These are phyloP conservation scores for Cladophialophora exuberans DNA, from an alignment of 2,329 filamentous ascomycete species.

Conservation along the genomic window DNA sequence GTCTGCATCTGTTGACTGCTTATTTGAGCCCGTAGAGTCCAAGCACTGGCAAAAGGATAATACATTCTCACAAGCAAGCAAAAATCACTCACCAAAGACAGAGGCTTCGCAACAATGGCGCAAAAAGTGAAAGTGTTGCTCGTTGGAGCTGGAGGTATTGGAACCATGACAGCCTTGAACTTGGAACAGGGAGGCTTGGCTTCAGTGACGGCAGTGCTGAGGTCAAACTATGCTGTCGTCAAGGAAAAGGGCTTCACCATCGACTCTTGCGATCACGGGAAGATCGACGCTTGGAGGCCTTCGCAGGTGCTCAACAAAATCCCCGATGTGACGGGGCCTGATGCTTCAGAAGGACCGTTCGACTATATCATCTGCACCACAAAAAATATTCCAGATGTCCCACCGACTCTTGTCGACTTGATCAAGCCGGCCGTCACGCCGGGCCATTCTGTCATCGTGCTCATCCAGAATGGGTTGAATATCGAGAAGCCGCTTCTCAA, in stretches of 20 bases:
- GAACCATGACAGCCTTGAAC: slow-evolving; percentile 60
- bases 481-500: slow-evolving; percentile 60
- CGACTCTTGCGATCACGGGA: slow-evolving; percentile 56
- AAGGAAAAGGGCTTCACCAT: slow-evolving; percentile 57
- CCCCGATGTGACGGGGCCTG: slow-evolving; percentile 45
- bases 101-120: slow-evolving; percentile 14
- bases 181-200: slow-evolving; percentile 57
- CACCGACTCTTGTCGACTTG: slow-evolving; percentile 53
- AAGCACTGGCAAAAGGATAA: not conserved
- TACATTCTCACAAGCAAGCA: not conserved
- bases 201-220: slow-evolving; percentile 57
- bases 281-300: slow-evolving; percentile 55
- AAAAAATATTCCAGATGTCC: slow-evolving; percentile 61
- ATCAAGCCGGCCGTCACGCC: slow-evolving; percentile 57
- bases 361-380: slow-evolving; percentile 62
- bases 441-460: slow-evolving; percentile 56
- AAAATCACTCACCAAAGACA: not conserved
- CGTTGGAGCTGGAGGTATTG: slow-evolving; percentile 61
- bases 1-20: not conserved
- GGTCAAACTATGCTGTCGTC: slow-evolving; percentile 60
- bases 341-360: slow-evolving; percentile 40
- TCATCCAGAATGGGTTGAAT: slow-evolving; percentile 67
- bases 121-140: slow-evolving; percentile 52
- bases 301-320: slow-evolving; percentile 53
- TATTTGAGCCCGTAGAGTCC: not conserved